A percentile compares a stretch with the other conserved stretches of the same genome.
These are phyloP conservation scores for Candida wancherniae DNA, from an alignment of 805 yeast species.

Conservation along the genomic window DNA sequence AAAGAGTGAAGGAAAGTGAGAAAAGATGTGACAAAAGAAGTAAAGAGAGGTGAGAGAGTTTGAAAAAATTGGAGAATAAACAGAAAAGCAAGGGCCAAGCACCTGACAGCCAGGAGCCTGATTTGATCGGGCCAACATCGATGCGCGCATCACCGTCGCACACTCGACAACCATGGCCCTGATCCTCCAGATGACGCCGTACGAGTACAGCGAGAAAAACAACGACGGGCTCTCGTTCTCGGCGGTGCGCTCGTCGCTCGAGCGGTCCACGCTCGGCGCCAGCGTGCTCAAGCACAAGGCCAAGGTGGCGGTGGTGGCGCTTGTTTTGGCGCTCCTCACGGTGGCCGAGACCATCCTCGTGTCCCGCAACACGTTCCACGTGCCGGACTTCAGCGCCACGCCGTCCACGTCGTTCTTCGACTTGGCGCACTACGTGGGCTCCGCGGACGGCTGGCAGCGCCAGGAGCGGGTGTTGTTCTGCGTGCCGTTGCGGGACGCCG, in stretches of 20 bases:
- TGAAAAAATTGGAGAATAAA: too few relatives aligned
- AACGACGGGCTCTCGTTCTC: constrained; percentile 4
- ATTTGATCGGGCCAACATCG: too few relatives aligned
- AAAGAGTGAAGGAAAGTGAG: too few relatives aligned
- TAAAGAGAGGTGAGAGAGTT: too few relatives aligned
- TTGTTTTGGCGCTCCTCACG: constrained; percentile 8
- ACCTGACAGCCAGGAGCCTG: too few relatives aligned
- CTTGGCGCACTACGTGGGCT: constrained; percentile 58
- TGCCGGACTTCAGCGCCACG: constrained; percentile 27
- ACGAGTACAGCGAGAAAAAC: constrained; percentile 15
- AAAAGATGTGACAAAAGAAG: too few relatives aligned
- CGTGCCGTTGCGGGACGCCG: constrained; percentile 91
- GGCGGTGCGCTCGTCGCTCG: constrained; percentile 3
- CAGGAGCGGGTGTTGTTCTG: constrained; percentile 77
- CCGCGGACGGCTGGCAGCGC: constrained; percentile 72
- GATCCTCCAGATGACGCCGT: constrained; percentile 19
- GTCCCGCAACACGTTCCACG: constrained; percentile 18
- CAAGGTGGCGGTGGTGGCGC: constrained; percentile 8
- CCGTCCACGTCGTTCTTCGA: constrained; percentile 65
- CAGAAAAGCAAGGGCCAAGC: too few relatives aligned
- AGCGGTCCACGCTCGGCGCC: constrained; percentile 4
- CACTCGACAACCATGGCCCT: constrained; percentile 5
- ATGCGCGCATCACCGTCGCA: too few relatives aligned
- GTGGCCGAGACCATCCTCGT: constrained; percentile 15
- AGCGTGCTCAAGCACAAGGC: constrained; percentile 12